Evolutionary conservation across 257 asterid species (phyloP).

Genomic region (Prunella vulgaris): DNA sequence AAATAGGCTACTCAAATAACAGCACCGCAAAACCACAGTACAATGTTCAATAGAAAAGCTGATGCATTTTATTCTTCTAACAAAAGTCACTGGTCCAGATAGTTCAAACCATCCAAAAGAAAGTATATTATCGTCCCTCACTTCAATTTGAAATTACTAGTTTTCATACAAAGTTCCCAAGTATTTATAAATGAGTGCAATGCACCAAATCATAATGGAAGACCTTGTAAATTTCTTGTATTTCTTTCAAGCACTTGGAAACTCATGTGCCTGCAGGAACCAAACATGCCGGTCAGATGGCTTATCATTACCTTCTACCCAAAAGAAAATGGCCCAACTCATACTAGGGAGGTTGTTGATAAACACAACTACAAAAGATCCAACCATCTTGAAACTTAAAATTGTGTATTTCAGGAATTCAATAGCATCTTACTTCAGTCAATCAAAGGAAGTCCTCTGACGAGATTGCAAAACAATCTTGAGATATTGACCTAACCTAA

Average conservation of each 20-base stretch:
- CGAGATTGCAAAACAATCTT: not conserved
- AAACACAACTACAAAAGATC: constrained; percentile 11
- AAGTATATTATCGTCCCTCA: constrained; percentile 5
- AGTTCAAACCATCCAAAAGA: not conserved
- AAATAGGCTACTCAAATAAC: not conserved
- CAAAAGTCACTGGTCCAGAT: not conserved
- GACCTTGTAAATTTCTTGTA: constrained; percentile 70
- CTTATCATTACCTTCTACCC: constrained; percentile 38
- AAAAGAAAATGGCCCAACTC: constrained; percentile 21
- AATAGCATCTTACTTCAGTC: constrained; percentile 4
- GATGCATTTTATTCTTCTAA: not conserved
- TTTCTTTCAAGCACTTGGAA: constrained; percentile 78
- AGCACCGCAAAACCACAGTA: not conserved
- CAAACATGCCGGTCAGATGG: constrained; percentile 84
- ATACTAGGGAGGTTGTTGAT: constrained; percentile 14
- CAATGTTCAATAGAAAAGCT: not conserved
- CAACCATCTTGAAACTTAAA: constrained; percentile 19
- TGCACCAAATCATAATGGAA: constrained; percentile 41
- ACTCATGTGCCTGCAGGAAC: constrained; percentile 99
- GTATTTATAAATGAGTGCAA: constrained; percentile 29
- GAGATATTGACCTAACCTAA: not conserved
- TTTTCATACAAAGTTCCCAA: constrained; percentile 23
- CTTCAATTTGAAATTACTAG: constrained; percentile 22
- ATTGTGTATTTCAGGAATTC: not conserved
- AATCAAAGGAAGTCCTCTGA: not conserved